These are phyloP conservation scores for Marasmius sp. DNA, from an alignment of 1,284 basidiomycete genomes.

Conservation along the genomic window DNA sequence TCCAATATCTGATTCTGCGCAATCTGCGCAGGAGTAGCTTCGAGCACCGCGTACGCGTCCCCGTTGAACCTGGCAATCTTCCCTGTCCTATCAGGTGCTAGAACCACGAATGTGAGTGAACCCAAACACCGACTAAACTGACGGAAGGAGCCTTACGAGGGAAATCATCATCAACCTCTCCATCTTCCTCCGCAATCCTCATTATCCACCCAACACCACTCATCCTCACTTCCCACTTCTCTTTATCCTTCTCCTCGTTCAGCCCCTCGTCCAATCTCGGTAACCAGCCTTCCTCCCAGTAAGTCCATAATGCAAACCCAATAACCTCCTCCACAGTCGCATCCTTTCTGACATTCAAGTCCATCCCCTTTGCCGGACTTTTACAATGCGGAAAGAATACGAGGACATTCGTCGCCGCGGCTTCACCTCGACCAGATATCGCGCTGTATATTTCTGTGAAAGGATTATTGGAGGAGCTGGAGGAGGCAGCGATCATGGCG, in stretches of 20 bases:
- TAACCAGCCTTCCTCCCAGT: constrained; percentile 85
- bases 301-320: constrained; percentile 89
- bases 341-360: constrained; percentile 79
- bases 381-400: constrained; percentile 88
- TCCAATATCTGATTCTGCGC: constrained; percentile 82
- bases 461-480: constrained; percentile 66
- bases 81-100: constrained; percentile 87
- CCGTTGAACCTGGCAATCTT: constrained; percentile 89
- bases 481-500: constrained; percentile 58
- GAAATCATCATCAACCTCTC: constrained; percentile 98
- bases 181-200: constrained; percentile 94
- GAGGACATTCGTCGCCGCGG: constrained; percentile 64
- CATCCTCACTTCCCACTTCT: constrained; percentile 57
- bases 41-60: constrained; percentile 87
- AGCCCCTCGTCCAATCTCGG: constrained; percentile 75
- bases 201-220: constrained; percentile 92
- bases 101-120: constrained; percentile 7
- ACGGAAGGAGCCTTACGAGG: constrained; percentile 60
- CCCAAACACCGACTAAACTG: constrained; percentile 1
- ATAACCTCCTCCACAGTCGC: constrained; percentile 95
- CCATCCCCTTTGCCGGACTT: constrained; percentile 58
- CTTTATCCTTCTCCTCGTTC: constrained; percentile 58
- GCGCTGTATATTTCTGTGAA: constrained; percentile 81
- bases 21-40: constrained; percentile 73
- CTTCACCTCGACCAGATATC: constrained; percentile 72